Evolutionary conservation across 2,329 filamentous ascomycete genomes (phyloP), one percentile per base, ranked within the genome.

Genomic region (Dryadomyces sulphureus): DNA sequence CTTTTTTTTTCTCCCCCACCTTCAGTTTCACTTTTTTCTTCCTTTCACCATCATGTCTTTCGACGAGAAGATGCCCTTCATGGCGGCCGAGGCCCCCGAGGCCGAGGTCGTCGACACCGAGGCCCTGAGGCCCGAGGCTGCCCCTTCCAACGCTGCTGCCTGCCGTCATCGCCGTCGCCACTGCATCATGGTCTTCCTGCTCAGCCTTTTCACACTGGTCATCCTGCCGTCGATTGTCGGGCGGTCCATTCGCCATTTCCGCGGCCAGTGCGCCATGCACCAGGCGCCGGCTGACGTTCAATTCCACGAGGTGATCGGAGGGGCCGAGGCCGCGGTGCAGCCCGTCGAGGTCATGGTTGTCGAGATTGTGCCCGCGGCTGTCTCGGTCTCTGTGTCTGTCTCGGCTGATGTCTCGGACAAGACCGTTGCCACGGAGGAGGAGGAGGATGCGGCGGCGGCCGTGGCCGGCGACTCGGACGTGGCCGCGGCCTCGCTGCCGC

Each of bases 41-140:
- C 27, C 11, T 32, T 24, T 7, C 24, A 21, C n/a, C 21, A 9
- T 25, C 16, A 21, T 40, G 14, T 40, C 22, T n/a, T 21, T 19
- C 24, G 45, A 41, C 21, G 45, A 47, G 43, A 27, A 27, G 34
- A n/a, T 40, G 45, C 30, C 30, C 14, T 12, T 34, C 7, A 41
- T 16, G 12, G 12, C 21, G 11, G 38, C 8, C 39, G 39, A 36
- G 4, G 20, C 25, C n/a, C n/a, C n/a, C 25, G 12, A 19, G 8
- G 32, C 30, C 21, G n/a, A n/a, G n/a, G n/a, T n/a, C n/a, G 12
- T 36, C 19, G 45, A 49, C 21, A 19, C 44, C 43, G 43, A 44
- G 20, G 36, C 43, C 5, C 30, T 48, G 44, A 9, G 8, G 8
- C 12, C 12, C 9, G 11, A 8, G 14, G 7, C n/a, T 8, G 16